Base-by-base conservation (phyloP, 805 yeast species). In the Candida schatavii region DNA sequence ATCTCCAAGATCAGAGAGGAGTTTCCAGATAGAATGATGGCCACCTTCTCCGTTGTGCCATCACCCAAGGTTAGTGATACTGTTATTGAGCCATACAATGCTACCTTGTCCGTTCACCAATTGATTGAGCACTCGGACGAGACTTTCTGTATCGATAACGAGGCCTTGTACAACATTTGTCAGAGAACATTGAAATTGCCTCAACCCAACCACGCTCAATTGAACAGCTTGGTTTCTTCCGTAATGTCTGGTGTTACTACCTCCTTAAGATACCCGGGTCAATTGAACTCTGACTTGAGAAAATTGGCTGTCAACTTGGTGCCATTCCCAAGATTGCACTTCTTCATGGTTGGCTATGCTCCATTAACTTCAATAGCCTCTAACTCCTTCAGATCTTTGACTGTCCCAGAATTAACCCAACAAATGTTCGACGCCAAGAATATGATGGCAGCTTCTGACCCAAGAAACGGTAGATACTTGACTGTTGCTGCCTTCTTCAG, bases 201-300 rank as follows among this genome's bases (percentile, higher is more conserved):
- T 28, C 88, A 80, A 62, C 97, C 97, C 45, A 74, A 80, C 36
- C 86, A 87, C 66, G 74, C 70, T 42, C 91, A 89, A 59, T 76
- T 89, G 59, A 89, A 89, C 70, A 77, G 76, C 54, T 76, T 89
- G 62, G 93, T 89, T 27, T 84, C 95, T 13, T 79, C 88, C 35
- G 97, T 89, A 44, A 89, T 89, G 97, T 83, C 93, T 17, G 97
- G 97, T 70, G 90, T 89, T 44, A 89, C 97, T 41, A 89, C 97
- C 15, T 86, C 96, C 15, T 75, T 89, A 57, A 85, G 97, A 69
- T 89, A 83, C 75, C 97, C 97, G 46, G 96, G 97, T 61, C 96
- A 89, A 72, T 80, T 89, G 62, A 89, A 89, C 72, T 83, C 95
- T 20, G 97, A 89, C 68, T 74, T 89, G 62, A 83, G 96, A 70